phyloP scores from a whole-genome alignment of 441 rosid species.

The Erysimum pusillum region DNA sequence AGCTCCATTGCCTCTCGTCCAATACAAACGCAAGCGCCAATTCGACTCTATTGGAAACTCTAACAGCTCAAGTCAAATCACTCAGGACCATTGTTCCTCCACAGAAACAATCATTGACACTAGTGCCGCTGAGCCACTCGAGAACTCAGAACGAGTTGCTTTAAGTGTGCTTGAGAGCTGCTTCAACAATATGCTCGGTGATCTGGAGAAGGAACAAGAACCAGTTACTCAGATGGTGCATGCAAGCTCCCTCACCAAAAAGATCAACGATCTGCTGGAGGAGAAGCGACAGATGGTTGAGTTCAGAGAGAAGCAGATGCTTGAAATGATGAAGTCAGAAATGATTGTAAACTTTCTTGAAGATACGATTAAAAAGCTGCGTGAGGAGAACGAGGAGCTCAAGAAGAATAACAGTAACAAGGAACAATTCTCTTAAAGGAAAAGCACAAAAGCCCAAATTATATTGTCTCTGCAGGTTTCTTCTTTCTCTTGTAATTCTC shows the following conservation, averaged over 20 bases:
- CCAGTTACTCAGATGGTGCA: slow-evolving; percentile 43
- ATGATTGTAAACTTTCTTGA: slow-evolving; percentile 66
- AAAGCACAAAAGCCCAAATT: not conserved
- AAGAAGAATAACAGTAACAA: slow-evolving; percentile 47
- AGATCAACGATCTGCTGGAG: slow-evolving; percentile 62
- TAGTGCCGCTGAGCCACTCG: slow-evolving; percentile 53
- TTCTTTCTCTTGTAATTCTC: slow-evolving; percentile 8
- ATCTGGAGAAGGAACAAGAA: slow-evolving; percentile 46
- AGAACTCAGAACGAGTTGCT: slow-evolving; percentile 6
- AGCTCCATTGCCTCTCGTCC: slow-evolving; percentile 58
- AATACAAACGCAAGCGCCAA: slow-evolving; percentile 66
- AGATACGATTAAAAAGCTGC: slow-evolving; percentile 52
- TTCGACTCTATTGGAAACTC: slow-evolving; percentile 47
- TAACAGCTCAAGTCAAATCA: slow-evolving; percentile 58
- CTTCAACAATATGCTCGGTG: slow-evolving; percentile 52
- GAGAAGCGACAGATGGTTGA: slow-evolving; percentile 65
- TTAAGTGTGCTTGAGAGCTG: slow-evolving; percentile 53
- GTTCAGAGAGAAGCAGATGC: slow-evolving; percentile 64
- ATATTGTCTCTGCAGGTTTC: not conserved
- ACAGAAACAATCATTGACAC: slow-evolving; percentile 32
- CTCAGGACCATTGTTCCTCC: slow-evolving; percentile 67
- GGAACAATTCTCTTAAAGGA: slow-evolving; percentile 5
- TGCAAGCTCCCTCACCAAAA: slow-evolving; percentile 53
- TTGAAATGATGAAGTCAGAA: slow-evolving; percentile 67
- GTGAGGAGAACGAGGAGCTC: slow-evolving; percentile 64